These are phyloP conservation scores for Tuber melanosporum DNA, from an alignment of 495 filamentous ascomycete species.

Conservation along the genomic window DNA sequence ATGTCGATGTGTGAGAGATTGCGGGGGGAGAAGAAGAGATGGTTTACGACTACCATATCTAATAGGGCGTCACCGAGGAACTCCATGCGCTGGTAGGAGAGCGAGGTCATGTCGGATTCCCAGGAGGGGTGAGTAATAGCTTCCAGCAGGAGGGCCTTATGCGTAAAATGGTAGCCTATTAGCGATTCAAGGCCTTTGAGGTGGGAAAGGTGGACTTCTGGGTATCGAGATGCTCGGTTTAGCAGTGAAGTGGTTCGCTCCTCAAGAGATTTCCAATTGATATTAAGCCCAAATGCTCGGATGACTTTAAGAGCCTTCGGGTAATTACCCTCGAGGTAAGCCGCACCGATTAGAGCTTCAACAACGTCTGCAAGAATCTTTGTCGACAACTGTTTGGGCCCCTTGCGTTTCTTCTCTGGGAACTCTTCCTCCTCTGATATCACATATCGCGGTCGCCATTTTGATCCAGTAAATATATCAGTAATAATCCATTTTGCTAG, in stretches of 20 bases:
- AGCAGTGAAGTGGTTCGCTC: slow-evolving; percentile 41
- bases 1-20: slow-evolving; percentile 59
- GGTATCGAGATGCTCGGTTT: slow-evolving; percentile 35
- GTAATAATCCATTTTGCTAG: slow-evolving; percentile 71
- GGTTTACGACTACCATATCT: slow-evolving; percentile 64
- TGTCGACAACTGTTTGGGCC: slow-evolving; percentile 50
- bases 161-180: slow-evolving; percentile 64
- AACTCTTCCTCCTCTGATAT: slow-evolving; percentile 47
- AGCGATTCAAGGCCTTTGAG: slow-evolving; percentile 51
- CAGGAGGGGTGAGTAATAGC: slow-evolving; percentile 80
- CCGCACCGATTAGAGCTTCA: slow-evolving; percentile 75
- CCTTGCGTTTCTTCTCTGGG: not conserved
- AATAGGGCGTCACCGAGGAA: slow-evolving; percentile 85
- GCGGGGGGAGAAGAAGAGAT: slow-evolving; percentile 47
- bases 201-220: slow-evolving; percentile 27
- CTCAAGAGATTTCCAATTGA: slow-evolving; percentile 50
- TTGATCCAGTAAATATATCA: slow-evolving; percentile 57
- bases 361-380: slow-evolving; percentile 88
- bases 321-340: slow-evolving; percentile 65
- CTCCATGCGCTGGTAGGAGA: slow-evolving; percentile 80
- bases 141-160: slow-evolving; percentile 67
- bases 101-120: slow-evolving; percentile 46
- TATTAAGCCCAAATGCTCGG: slow-evolving; percentile 62
- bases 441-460: slow-evolving; percentile 64
- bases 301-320: slow-evolving; percentile 60